Base-by-base conservation (phyloP, 1,139 yeast species). In the Meyerozyma smithsonii region DNA sequence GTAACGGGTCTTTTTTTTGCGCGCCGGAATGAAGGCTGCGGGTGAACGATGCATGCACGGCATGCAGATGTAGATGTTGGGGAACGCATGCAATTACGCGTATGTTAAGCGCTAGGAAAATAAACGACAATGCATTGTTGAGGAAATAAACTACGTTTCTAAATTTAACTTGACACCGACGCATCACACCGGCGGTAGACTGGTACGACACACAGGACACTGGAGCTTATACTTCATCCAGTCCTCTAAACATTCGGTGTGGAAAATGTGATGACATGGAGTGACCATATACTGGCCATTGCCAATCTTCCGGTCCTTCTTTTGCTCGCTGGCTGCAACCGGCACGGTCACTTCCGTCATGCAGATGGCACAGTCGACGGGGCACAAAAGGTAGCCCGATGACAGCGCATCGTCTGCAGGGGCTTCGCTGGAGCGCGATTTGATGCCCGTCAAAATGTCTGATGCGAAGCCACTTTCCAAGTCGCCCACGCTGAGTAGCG, bases 221-320 rank as follows among this genome's bases (percentile, higher is more conserved):
- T 89, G 96, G 39, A 90, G 62, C 52, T 90, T 85, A 53, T 88
- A 84, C 59, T 84, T 78, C 96, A 90, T 88, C 97, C 97, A 90
- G 49, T 77, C 80, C 55, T 87, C 95, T 50, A 90, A 66, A 63
- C 97, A 90, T 28, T 77, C 82, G 1, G 87, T 74, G 55, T 90
- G 97, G 72, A 89, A 90, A 8, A 88, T 80, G 59, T 90, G 97
- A 39, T 80, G 74, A 58, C 97, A 90, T 1, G 97, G 97, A 0
- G 97, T 88, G 2, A 89, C 80, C 97, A 90, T 88, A 53, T 85
- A 88, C 28, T 66, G 62, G 43, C 67, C 65, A 46, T 64, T 62
- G 36, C 59, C 59, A 25, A 62, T 49, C 38, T 42, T 46, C 35
- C 49, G 43, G 21, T 30, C 34, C 12, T 30, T 30, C 21, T 30